Conservation (phyloP, 2,329 filamentous ascomycete genomes). For the Ceratocystis diversiconidia region DNA sequence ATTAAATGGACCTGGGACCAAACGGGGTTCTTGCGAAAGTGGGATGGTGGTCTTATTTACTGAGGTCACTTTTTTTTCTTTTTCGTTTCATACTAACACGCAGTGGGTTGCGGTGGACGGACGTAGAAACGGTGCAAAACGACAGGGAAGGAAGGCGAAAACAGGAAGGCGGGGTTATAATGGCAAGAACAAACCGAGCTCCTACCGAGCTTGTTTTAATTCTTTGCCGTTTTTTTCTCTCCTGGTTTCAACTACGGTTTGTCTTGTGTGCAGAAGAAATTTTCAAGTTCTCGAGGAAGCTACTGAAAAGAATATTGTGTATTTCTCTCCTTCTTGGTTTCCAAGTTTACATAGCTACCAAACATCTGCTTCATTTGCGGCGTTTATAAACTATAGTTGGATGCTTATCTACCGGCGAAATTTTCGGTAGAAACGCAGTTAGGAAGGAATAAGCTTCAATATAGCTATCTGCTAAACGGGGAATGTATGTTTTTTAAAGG, state of each 20-base stretch:
- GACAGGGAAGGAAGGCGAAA: constrained; percentile 1
- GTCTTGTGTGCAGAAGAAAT: neutral
- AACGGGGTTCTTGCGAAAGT: constrained; percentile 11
- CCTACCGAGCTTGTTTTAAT: neutral
- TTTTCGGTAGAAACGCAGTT: constrained; percentile 8
- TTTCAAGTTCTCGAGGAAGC: neutral
- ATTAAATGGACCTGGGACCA: constrained; percentile 15
- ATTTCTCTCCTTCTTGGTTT: neutral
- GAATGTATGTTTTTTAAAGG: neutral
- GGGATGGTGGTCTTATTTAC: constrained; percentile 10
- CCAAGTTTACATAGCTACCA: neutral
- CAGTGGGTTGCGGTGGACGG: constrained; percentile 3
- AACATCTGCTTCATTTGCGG: neutral
- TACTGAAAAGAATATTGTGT: neutral
- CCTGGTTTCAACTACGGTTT: neutral
- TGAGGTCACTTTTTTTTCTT: constrained; percentile 7
- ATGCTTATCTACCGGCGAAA: constrained; percentile 6
- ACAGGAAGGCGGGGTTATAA: constrained; percentile 5
- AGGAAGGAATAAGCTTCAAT: neutral
- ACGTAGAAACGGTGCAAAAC: constrained; percentile 4
- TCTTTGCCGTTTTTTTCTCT: neutral
- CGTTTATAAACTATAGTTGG: neutral
- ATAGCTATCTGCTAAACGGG: neutral
- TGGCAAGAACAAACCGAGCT: neutral
- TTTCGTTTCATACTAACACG: neutral